phyloP scores from a whole-genome alignment of 805 yeast genomes.

The Candida cerambycidarum region DNA sequence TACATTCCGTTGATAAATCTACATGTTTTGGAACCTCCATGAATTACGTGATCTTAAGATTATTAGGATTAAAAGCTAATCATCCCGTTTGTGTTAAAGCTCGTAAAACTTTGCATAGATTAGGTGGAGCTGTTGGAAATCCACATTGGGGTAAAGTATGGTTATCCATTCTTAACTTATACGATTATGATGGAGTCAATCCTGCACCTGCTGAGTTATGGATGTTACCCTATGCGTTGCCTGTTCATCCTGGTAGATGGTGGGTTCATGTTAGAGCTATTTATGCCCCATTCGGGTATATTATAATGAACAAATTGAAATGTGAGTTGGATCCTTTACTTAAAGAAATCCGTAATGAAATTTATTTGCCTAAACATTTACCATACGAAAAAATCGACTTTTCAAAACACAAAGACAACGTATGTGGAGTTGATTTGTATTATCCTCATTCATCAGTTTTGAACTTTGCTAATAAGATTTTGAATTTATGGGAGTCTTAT shows the following conservation, averaged over 20 bases:
- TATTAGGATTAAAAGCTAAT: constrained; percentile 70
- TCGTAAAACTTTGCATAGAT: constrained; percentile 57
- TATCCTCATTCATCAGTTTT: constrained; percentile 83
- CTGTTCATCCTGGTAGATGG: constrained; percentile 95
- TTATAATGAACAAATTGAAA: constrained; percentile 54
- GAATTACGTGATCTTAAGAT: constrained; percentile 77
- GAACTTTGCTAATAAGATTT: constrained; percentile 56
- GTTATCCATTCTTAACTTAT: constrained; percentile 76
- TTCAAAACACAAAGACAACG: constrained; percentile 68
- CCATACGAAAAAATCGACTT: constrained; percentile 72
- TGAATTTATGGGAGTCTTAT: constrained; percentile 66
- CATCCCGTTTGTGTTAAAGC: constrained; percentile 83
- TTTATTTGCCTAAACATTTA: constrained; percentile 51
- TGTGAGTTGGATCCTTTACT: constrained; percentile 67
- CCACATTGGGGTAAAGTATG: constrained; percentile 99
- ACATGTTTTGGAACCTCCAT: constrained; percentile 94
- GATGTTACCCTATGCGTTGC: constrained; percentile 76
- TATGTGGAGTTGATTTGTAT: constrained; percentile 89
- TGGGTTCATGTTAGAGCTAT: constrained; percentile 98
- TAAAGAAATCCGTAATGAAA: constrained; percentile 67
- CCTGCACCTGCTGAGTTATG: constrained; percentile 98
- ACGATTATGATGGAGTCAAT: constrained; percentile 95
- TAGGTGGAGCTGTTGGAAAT: constrained; percentile 87
- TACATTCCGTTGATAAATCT: constrained; percentile 87
- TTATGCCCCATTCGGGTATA: constrained; percentile 81